Conservation (phyloP, 805 yeast genomes). For the Grigorovia jiainica region DNA sequence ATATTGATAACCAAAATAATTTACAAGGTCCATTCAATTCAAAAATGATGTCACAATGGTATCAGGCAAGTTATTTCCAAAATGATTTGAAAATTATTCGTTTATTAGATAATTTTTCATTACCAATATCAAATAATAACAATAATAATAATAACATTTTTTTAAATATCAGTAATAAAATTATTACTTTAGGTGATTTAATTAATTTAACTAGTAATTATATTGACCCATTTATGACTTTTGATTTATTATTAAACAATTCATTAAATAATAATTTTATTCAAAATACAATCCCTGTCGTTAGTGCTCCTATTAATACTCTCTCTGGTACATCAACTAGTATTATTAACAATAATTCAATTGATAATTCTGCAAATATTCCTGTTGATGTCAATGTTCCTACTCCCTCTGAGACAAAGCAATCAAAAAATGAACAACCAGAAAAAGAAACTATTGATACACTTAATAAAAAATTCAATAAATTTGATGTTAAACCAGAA, state of each 20-base stretch:
- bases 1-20: slow-evolving; percentile 58
- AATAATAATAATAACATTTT: neutral
- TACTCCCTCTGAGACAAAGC: too few species aligned
- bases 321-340: too few species aligned
- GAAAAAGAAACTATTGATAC: neutral
- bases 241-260: slow-evolving; percentile 11
- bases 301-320: neutral
- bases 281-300: neutral
- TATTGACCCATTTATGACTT: slow-evolving; percentile 19
- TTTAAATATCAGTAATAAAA: slow-evolving; percentile 8
- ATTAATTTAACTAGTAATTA: slow-evolving; percentile 16
- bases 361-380: too few species aligned
- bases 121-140: neutral
- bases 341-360: neutral
- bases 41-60: slow-evolving; percentile 72
- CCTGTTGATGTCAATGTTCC: neutral
- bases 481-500: neutral
- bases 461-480: neutral
- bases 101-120: slow-evolving; percentile 23
- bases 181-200: slow-evolving; percentile 20
- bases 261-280: neutral
- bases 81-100: slow-evolving; percentile 45
- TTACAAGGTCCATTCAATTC: slow-evolving; percentile 86
- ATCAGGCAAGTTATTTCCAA: slow-evolving; percentile 49
- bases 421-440: neutral